A percentile compares a stretch with the other conserved stretches of the same genome.
These are phyloP conservation scores for Saccharomycopsis sp. DNA, from an alignment of 805 yeast species.

Conservation along the genomic window DNA sequence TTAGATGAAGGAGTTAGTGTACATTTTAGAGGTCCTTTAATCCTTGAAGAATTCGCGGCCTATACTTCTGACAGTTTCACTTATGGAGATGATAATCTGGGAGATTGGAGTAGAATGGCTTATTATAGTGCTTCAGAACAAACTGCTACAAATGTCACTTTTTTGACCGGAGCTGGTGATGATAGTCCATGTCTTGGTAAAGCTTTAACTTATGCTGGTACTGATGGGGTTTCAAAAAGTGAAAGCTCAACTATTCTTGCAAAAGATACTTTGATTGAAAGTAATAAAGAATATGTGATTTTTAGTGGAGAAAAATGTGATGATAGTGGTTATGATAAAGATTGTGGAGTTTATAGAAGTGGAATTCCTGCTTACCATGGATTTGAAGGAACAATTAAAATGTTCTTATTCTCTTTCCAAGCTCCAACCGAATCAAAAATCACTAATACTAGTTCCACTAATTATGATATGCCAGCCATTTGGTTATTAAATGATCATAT, in stretches of 20 bases:
- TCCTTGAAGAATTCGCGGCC: constrained; percentile 48
- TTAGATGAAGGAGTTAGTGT: constrained; percentile 60
- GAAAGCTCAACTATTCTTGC: constrained; percentile 36
- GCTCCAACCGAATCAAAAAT: constrained; percentile 61
- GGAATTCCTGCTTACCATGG: constrained; percentile 93
- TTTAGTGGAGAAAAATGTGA: constrained; percentile 61
- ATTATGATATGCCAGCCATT: constrained; percentile 95
- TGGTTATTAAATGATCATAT: constrained; percentile 93
- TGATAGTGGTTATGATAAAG: constrained; percentile 40
- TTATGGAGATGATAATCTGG: constrained; percentile 25
- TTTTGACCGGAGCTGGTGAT: constrained; percentile 57
- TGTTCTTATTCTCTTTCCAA: constrained; percentile 84
- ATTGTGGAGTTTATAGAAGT: constrained; percentile 81
- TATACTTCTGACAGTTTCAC: constrained; percentile 28
- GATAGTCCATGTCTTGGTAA: constrained; percentile 55
- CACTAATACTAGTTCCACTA: constrained; percentile 32
- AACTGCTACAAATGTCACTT: constrained; percentile 57
- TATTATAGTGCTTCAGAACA: constrained; percentile 56
- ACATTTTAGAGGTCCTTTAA: constrained; percentile 70
- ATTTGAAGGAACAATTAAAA: constrained; percentile 72
- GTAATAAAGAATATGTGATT: constrained; percentile 73
- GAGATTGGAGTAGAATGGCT: constrained; percentile 64
- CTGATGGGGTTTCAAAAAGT: constrained; percentile 45
- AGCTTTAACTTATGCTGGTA: constrained; percentile 52
- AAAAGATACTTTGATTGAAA: constrained; percentile 41